Evolutionary conservation across 768 basidiomycete genomes (phyloP).

Genomic region (Hygrophorus russula): DNA sequence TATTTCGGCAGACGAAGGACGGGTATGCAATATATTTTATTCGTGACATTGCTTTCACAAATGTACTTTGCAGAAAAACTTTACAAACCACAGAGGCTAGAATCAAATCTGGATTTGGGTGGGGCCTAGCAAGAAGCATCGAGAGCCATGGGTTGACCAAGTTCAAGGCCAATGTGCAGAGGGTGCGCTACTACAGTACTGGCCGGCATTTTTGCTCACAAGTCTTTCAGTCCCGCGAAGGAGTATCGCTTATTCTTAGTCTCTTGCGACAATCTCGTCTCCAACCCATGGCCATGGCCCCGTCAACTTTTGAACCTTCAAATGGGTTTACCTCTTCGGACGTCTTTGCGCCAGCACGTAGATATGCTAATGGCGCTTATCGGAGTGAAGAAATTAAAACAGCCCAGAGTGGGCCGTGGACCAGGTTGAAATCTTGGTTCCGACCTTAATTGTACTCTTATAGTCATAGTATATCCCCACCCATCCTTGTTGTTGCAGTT

Average conservation of each 20-base stretch:
- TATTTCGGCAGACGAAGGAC: constrained; percentile 54
- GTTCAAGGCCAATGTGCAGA: constrained; percentile 83
- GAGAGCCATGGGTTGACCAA: constrained; percentile 76
- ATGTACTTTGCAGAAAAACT: constrained; percentile 44
- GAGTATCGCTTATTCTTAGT: constrained; percentile 71
- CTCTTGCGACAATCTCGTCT: constrained; percentile 72
- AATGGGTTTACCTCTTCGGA: constrained; percentile 7
- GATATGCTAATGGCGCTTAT: constrained; percentile 1
- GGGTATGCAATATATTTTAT: constrained; percentile 40
- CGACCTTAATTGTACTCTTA: constrained; percentile 16
- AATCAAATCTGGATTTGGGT: constrained; percentile 82
- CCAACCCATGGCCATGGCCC: constrained; percentile 41
- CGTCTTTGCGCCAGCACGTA: constrained; percentile 6
- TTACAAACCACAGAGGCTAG: constrained; percentile 79
- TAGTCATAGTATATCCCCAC: neutral
- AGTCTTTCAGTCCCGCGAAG: constrained; percentile 63
- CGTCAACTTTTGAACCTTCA: constrained; percentile 8
- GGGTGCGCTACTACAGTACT: constrained; percentile 32
- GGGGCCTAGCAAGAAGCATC: constrained; percentile 79
- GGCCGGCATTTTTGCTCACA: neutral
- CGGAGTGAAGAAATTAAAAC: constrained; percentile 4
- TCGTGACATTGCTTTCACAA: neutral
- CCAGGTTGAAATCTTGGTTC: constrained; percentile 32
- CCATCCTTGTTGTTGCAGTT: neutral
- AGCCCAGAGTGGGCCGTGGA: constrained; percentile 19